These are phyloP conservation scores for Phialocephala subalpina DNA, from an alignment of 2,329 filamentous ascomycete species.

Conservation along the genomic window DNA sequence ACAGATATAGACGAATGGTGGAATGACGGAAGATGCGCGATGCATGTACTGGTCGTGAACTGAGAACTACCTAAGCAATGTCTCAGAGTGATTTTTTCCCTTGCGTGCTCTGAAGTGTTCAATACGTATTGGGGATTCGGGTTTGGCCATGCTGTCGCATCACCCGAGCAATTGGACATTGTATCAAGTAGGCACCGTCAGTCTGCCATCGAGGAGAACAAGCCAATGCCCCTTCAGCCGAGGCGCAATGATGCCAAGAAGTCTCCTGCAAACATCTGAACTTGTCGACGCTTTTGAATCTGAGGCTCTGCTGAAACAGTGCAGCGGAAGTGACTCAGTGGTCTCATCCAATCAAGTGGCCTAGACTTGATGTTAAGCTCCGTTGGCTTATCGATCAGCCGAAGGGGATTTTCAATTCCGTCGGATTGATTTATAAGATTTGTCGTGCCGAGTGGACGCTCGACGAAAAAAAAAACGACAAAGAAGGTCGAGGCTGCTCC, in stretches of 20 bases:
- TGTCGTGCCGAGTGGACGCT: slow-evolving; percentile 87
- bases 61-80: no score
- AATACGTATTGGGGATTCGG: neutral
- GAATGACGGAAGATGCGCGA: no score
- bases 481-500: slow-evolving; percentile 81
- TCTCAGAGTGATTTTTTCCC: no score
- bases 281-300: slow-evolving; percentile 52
- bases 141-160: neutral
- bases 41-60: no score
- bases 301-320: neutral
- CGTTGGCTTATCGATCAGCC: slow-evolving; percentile 38
- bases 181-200: neutral
- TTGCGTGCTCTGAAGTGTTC: no score
- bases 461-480: slow-evolving; percentile 85
- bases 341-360: neutral
- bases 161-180: neutral
- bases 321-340: neutral
- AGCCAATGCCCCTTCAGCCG: neutral
- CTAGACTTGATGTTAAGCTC: neutral
- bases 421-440: slow-evolving; percentile 78
- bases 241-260: neutral
- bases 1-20: no score
- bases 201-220: slow-evolving; percentile 57
- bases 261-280: slow-evolving; percentile 2
- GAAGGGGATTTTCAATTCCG: slow-evolving; percentile 76